Evolutionary conservation across 805 yeast species (phyloP), one percentile per base, ranked within the genome.

Genomic region (Saturnispora sekii): DNA sequence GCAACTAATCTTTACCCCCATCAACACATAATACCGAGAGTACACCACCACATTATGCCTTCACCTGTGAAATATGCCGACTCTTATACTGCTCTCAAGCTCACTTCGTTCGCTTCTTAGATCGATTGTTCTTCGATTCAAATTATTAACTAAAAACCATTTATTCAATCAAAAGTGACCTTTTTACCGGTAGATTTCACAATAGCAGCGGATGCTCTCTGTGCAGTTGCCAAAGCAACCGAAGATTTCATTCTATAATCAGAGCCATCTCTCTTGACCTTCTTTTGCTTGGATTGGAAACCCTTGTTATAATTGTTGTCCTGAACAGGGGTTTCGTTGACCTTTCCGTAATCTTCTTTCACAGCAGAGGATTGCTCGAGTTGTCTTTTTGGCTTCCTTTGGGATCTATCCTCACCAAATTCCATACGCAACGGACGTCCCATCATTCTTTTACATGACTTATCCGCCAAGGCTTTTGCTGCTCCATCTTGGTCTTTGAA

Each of bases 171-270:
- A 59, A 86, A 86, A 5, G 75, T 81, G 35, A 74, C 70, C 61
- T 88, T 90, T 65, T 85, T 89, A 61, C 97, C 97, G n/a, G 80
- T 70, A 1, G 96, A 83, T 41, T 85, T 78, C 28, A 88, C 95
- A 59, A 90, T 85, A 5, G 94, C 89, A 15, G 87, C 86, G 56
- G 85, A 81, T 8, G 80, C 95, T 67, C 97, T 79, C 65, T 76
- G 95, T 3, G 97, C 96, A 12, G 70, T 70, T 2, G 96, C 90
- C 54, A 90, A 71, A 0, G 96, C 96, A 37, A 85, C 75, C 38
- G 96, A 89, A 8, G 97, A 81, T 52, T 74, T 77, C 46, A 74
- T 60, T 63, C 88, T 70, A 48, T 70, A 70, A 49, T 70, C 69
- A 9, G 49, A 52, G 16, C 40, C 32, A 29, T 44, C 45, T 10